Evolutionary conservation across 2,329 filamentous ascomycete species (phyloP).

Genomic region (Alternaria sp.): DNA sequence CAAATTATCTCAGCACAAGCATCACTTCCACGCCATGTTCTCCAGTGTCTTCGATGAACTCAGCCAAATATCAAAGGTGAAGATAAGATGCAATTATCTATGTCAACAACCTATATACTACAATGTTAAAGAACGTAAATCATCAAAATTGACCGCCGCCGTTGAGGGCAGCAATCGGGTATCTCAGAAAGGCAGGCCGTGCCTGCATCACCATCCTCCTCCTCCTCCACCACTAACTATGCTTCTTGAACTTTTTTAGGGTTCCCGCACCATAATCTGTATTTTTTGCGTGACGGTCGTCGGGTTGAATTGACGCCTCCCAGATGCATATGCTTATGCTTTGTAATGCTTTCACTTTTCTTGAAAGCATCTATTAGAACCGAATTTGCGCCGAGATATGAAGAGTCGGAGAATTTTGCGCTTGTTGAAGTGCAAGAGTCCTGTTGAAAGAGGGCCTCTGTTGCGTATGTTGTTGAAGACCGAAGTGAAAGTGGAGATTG

Average conservation of each 20-base stretch:
- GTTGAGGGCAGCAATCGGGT: slow-evolving; percentile 40
- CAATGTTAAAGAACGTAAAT: slow-evolving; percentile 1
- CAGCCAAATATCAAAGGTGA: not conserved
- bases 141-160: slow-evolving; percentile 26
- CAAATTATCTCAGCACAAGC: not conserved
- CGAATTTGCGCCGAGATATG: not conserved
- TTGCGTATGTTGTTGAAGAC: slow-evolving; percentile 11
- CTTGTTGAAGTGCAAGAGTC: slow-evolving; percentile 30
- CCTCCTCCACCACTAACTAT: not conserved
- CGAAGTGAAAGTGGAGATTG: not conserved
- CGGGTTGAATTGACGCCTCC: slow-evolving; percentile 50
- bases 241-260: slow-evolving; percentile 10
- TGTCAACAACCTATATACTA: not conserved
- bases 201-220: not conserved
- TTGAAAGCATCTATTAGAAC: no score
- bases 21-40: not conserved
- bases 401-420: slow-evolving; percentile 4
- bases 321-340: slow-evolving; percentile 29
- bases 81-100: not conserved
- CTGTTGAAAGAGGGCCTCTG: slow-evolving; percentile 28
- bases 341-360: not conserved
- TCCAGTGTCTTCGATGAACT: not conserved
- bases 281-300: slow-evolving; percentile 41
- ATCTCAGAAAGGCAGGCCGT: slow-evolving; percentile 26
- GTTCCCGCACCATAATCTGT: slow-evolving; percentile 2